These are phyloP conservation scores for Chaetoceros muelleri DNA, from an alignment of 108 stramenopile species.

Conservation along the genomic window DNA sequence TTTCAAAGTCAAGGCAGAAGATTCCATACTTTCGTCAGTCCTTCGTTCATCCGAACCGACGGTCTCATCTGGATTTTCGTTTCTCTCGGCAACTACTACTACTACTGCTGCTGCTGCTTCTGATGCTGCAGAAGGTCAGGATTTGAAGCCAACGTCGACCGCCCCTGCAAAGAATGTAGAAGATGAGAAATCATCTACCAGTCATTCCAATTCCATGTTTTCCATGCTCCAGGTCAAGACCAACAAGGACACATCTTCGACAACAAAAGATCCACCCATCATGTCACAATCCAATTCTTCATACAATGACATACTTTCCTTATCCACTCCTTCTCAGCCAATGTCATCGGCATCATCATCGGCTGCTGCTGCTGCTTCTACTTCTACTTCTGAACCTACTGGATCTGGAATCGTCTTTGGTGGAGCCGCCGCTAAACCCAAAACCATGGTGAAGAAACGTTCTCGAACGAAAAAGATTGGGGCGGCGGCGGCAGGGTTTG, in stretches of 20 bases:
- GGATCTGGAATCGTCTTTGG: not conserved
- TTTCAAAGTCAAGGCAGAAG: no score
- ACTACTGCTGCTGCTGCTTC: constrained; percentile 30
- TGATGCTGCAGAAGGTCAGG: constrained; percentile 8
- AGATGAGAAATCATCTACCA: not conserved
- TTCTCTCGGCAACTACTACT: not conserved
- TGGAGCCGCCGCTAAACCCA: not conserved
- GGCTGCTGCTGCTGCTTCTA: not conserved
- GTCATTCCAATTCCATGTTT: not conserved
- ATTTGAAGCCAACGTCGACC: not conserved
- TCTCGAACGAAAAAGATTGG: not conserved
- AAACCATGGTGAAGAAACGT: not conserved
- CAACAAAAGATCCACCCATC: no score
- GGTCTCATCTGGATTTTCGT: not conserved
- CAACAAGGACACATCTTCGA: no score
- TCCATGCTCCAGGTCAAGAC: not conserved
- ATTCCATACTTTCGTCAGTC: no score
- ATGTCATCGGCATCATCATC: not conserved
- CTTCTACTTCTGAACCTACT: not conserved
- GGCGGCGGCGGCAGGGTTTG: not conserved
- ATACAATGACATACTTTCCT: no score
- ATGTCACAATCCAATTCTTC: no score
- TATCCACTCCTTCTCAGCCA: not conserved
- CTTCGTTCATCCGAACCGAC: no score
- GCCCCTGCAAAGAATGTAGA: not conserved